phyloP scores from a whole-genome alignment of 805 yeast species.

The Vanderwaltozyma tropicalis region DNA sequence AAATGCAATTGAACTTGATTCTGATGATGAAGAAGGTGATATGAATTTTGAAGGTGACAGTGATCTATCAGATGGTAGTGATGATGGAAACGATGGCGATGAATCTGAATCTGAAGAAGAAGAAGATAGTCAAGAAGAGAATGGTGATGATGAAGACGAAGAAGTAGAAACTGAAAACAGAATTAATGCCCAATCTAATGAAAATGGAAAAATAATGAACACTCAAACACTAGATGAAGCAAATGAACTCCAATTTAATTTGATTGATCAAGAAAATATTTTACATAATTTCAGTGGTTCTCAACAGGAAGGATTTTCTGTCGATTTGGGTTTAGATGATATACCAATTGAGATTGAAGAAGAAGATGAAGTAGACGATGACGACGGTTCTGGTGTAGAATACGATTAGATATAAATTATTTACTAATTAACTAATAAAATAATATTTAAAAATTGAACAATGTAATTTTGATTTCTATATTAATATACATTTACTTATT shows the following conservation, averaged over 20 bases:
- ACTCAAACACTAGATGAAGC: too few species aligned
- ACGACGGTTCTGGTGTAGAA: constrained; percentile 30
- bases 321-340: constrained; percentile 11
- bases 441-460: too few species aligned
- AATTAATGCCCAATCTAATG: constrained; percentile 17
- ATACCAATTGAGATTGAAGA: constrained; percentile 22
- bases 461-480: not conserved
- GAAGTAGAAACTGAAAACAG: constrained; percentile 30
- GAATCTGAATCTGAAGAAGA: constrained; percentile 14
- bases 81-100: constrained; percentile 8
- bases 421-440: not conserved
- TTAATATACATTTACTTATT: not conserved
- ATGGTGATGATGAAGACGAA: constrained; percentile 24
- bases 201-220: constrained; percentile 15
- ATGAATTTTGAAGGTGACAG: constrained; percentile 24
- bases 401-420: constrained; percentile 18
- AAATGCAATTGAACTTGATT: constrained; percentile 18
- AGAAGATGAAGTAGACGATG: constrained; percentile 29
- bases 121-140: constrained; percentile 16
- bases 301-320: constrained; percentile 2
- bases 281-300: constrained; percentile 2
- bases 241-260: too few species aligned
- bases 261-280: constrained; percentile 26
- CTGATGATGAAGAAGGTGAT: constrained; percentile 28
- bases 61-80: constrained; percentile 24